Percentiles rank a stretch among this genome's conserved stretches.
Evolutionary conservation across 257 asterid species (phyloP).

Genomic region (Sherardia arvensis): DNA sequence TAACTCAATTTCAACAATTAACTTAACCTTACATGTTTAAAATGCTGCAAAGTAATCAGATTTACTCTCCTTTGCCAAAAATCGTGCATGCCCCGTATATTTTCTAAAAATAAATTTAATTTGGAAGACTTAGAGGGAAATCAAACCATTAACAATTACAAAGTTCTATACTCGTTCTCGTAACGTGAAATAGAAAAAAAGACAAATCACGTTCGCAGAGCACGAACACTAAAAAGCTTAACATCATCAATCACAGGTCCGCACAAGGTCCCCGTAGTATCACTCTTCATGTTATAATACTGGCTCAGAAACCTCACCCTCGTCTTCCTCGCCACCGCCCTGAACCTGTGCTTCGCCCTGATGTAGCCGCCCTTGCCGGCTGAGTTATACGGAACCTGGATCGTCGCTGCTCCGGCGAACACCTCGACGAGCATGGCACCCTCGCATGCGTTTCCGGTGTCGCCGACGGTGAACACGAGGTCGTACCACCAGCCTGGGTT

Average conservation of each 20-base stretch:
- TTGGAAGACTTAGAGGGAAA: not conserved
- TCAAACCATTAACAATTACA: not conserved
- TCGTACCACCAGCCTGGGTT: conserved; percentile 27
- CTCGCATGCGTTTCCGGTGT: conserved; percentile 55
- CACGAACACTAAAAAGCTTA: conserved; percentile 35
- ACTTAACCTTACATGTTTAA: no score
- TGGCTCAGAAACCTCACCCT: conserved; percentile 63
- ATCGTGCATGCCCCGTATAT: no score
- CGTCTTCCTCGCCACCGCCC: conserved; percentile 29
- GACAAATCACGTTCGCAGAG: not conserved
- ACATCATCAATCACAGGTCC: conserved; percentile 85
- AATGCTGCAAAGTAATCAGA: no score
- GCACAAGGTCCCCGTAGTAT: conserved; percentile 56
- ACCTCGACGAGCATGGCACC: conserved; percentile 75
- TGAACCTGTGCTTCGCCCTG: conserved; percentile 41
- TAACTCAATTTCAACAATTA: no score
- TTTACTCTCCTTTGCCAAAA: no score
- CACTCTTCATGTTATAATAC: conserved; percentile 60
- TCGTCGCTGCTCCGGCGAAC: conserved; percentile 29
- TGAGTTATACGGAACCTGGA: conserved; percentile 47
- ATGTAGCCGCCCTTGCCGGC: conserved; percentile 58
- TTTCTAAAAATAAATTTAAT: no score
- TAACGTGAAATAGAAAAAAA: not conserved
- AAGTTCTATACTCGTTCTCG: not conserved
- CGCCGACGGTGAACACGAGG: conserved; percentile 50